A percentile compares a stretch with the other conserved stretches of the same genome.
Conservation (phyloP, 2,329 filamentous ascomycete genomes). For the Exophiala bonariae region DNA sequence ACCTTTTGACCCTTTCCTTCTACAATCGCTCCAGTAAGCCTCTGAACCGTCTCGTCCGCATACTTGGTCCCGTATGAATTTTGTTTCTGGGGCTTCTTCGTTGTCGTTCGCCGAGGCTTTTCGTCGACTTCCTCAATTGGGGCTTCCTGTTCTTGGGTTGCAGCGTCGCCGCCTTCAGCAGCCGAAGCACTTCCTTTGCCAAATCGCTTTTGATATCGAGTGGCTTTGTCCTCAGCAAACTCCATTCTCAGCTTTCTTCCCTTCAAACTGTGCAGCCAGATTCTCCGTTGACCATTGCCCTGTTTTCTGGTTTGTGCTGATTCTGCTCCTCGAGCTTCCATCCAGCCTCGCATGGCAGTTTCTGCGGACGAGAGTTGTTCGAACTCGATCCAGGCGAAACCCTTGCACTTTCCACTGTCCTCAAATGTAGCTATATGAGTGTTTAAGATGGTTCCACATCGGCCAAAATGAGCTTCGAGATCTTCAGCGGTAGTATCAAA, state of each 20-base stretch:
- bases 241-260: slow-evolving; percentile 84
- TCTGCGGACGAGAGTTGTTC: slow-evolving; percentile 73
- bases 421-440: slow-evolving; percentile 93
- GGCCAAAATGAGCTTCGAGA: slow-evolving; percentile 75
- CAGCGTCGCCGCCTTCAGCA: slow-evolving; percentile 40
- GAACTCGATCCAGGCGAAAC: slow-evolving; percentile 94
- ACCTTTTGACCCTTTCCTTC: slow-evolving; percentile 77
- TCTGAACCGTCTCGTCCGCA: slow-evolving; percentile 54
- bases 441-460: slow-evolving; percentile 79
- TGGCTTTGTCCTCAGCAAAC: slow-evolving; percentile 86
- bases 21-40: slow-evolving; percentile 77
- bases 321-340: slow-evolving; percentile 59
- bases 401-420: slow-evolving; percentile 96
- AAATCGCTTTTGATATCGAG: slow-evolving; percentile 90
- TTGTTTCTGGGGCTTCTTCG: background rate
- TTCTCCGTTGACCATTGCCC: slow-evolving; percentile 54
- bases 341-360: slow-evolving; percentile 77
- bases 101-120: background rate
- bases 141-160: slow-evolving; percentile 1
- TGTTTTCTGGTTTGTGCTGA: slow-evolving; percentile 43
- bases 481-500: slow-evolving; percentile 82
- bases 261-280: slow-evolving; percentile 82
- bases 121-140: slow-evolving; percentile 5
- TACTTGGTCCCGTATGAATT: slow-evolving; percentile 41
- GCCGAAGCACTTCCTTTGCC: slow-evolving; percentile 62